A percentile compares a stretch with the other conserved stretches of the same genome.
These are phyloP conservation scores for Aspergillus bombycis DNA, from an alignment of 2,329 filamentous ascomycete genomes.

Conservation along the genomic window DNA sequence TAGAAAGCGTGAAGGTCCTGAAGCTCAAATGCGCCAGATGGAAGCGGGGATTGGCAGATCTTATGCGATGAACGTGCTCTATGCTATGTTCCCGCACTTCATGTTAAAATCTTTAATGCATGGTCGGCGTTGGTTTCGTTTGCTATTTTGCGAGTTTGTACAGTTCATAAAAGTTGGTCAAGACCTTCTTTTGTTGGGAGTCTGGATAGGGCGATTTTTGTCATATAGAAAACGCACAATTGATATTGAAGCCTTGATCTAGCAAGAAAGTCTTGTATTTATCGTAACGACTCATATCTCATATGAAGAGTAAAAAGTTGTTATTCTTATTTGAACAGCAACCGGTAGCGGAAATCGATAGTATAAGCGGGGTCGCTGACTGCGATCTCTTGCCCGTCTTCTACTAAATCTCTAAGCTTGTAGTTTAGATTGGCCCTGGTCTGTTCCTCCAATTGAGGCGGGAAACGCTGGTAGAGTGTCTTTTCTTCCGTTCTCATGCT, in stretches of 20 bases:
- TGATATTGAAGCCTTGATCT: constrained; percentile 22
- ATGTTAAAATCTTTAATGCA: constrained; percentile 35
- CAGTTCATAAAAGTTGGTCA: constrained; percentile 36
- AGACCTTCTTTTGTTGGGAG: constrained; percentile 37
- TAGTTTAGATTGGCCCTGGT: constrained; percentile 80
- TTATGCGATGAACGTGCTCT: constrained; percentile 39
- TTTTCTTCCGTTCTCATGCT: constrained; percentile 79
- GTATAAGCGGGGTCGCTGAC: constrained; percentile 90
- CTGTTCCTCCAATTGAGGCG: constrained; percentile 78
- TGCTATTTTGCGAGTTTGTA: constrained; percentile 35
- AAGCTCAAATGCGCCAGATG: constrained; percentile 74
- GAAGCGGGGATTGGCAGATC: constrained; percentile 49
- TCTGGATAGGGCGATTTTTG: constrained; percentile 32
- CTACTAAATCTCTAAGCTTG: constrained; percentile 76
- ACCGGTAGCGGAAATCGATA: constrained; percentile 67
- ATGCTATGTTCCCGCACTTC: constrained; percentile 8
- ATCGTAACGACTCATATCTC: constrained; percentile 18
- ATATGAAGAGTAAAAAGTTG: constrained; percentile 21
- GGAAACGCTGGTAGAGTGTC: constrained; percentile 87
- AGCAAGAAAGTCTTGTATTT: constrained; percentile 14
- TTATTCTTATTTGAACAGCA: constrained; percentile 47
- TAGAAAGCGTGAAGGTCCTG: constrained; percentile 82
- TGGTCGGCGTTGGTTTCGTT: constrained; percentile 41
- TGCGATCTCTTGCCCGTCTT: constrained; percentile 83
- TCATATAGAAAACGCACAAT: constrained; percentile 34